Conservation (phyloP, 129 eudicot species). For the Dittrichia graveolens region DNA sequence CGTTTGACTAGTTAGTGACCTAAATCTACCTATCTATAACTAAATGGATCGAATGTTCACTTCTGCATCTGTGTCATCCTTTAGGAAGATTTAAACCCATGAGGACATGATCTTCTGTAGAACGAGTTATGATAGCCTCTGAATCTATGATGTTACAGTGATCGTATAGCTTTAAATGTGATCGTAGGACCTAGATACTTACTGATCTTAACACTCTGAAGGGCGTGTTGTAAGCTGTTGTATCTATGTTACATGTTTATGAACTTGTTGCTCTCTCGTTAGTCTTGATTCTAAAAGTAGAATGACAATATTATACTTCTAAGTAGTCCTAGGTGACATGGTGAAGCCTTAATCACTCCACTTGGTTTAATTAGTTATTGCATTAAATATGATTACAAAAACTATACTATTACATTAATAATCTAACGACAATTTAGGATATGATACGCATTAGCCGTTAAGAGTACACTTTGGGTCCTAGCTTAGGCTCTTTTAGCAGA, state of each 20-base stretch:
- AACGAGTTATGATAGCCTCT: no score
- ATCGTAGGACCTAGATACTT: no score
- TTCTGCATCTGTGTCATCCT: no score
- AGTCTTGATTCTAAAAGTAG: conserved; percentile 12
- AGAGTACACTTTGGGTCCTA: neutral
- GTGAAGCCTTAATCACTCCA: conserved; percentile 36
- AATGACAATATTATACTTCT: neutral
- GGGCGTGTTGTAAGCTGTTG: neutral
- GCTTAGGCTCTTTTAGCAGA: neutral
- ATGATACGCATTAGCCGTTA: neutral
- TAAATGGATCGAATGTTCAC: no score
- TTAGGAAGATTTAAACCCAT: no score
- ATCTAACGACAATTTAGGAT: neutral
- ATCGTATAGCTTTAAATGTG: no score
- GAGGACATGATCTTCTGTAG: no score
- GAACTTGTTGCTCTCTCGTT: neutral
- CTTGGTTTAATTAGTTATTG: neutral
- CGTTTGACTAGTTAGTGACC: neutral
- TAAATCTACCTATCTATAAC: no score
- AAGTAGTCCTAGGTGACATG: conserved; percentile 82
- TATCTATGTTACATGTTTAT: neutral
- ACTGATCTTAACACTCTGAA: no score
- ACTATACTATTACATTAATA: neutral
- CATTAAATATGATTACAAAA: neutral
- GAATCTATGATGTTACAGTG: no score